Conservation (phyloP, 495 filamentous ascomycete genomes). For the Xylaria scruposa region DNA sequence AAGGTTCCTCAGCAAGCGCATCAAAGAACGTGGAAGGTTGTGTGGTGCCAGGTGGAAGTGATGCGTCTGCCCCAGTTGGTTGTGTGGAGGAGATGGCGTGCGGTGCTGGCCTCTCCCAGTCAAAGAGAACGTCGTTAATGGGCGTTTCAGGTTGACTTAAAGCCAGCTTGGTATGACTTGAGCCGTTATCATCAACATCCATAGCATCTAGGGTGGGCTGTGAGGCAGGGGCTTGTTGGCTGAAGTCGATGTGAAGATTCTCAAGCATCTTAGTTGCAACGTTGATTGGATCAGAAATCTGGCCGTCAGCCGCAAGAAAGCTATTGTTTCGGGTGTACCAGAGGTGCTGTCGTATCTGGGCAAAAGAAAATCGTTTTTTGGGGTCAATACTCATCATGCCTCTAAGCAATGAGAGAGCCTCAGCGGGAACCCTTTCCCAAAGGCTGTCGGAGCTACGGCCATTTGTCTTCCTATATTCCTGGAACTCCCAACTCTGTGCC, state of each 20-base stretch:
- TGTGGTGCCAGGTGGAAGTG: conserved; percentile 41
- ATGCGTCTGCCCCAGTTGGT: conserved; percentile 45
- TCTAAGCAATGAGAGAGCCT: conserved; percentile 84
- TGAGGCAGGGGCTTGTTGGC: conserved; percentile 63
- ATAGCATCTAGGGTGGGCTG: conserved; percentile 54
- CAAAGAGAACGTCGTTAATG: conserved; percentile 70
- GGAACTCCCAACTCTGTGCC: conserved; percentile 76
- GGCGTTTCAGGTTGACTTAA: conserved; percentile 84
- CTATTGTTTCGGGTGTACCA: conserved; percentile 91
- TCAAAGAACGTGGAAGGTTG: conserved; percentile 56
- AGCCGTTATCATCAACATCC: conserved; percentile 59
- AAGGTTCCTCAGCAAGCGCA: conserved; percentile 82
- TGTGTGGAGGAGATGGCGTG: conserved; percentile 64
- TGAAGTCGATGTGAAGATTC: conserved; percentile 89
- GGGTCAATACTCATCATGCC: conserved; percentile 92
- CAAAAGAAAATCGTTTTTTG: conserved; percentile 77
- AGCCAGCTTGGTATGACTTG: conserved; percentile 46
- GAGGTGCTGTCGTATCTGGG: conserved; percentile 88
- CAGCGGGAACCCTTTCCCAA: conserved; percentile 79
- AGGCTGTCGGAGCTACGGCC: conserved; percentile 83
- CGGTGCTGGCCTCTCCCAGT: conserved; percentile 72
- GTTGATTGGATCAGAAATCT: conserved; percentile 76
- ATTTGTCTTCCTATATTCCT: conserved; percentile 80
- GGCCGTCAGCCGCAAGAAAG: conserved; percentile 74
- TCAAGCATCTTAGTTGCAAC: conserved; percentile 94